Evolutionary conservation across 495 filamentous ascomycete species (phyloP).

Genomic region (Penicillium coprophilum): DNA sequence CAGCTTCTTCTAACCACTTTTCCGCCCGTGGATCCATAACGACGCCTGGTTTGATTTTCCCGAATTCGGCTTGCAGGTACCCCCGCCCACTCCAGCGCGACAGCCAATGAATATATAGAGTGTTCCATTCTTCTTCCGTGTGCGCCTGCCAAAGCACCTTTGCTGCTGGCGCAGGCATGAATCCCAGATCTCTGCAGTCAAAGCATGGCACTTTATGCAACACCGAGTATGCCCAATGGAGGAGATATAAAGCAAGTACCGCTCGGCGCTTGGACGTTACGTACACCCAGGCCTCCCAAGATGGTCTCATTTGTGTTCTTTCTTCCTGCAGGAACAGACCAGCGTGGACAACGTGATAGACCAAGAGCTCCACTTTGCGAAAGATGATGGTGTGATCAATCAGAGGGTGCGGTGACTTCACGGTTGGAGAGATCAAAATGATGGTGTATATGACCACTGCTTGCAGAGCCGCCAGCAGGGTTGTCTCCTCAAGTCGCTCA

Average conservation of each 20-base stretch:
- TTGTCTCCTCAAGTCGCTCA: constrained; percentile 30
- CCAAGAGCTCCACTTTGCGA: constrained; percentile 26
- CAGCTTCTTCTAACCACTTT: constrained; percentile 39
- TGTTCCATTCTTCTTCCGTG: constrained; percentile 36
- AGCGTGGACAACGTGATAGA: constrained; percentile 28
- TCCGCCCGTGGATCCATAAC: constrained; percentile 30
- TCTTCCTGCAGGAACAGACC: constrained; percentile 40
- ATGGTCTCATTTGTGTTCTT: constrained; percentile 26
- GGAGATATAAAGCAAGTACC: constrained; percentile 28
- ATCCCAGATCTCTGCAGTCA: constrained; percentile 38
- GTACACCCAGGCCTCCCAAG: constrained; percentile 39
- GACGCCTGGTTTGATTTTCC: constrained; percentile 20
- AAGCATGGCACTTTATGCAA: constrained; percentile 33
- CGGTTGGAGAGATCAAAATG: constrained; percentile 37
- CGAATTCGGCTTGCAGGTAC: constrained; percentile 40
- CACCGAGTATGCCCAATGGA: constrained; percentile 43
- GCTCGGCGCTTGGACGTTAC: constrained; percentile 33
- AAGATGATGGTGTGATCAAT: constrained; percentile 25
- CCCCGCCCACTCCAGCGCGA: constrained; percentile 35
- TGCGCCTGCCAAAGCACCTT: constrained; percentile 44
- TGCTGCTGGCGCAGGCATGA: constrained; percentile 36
- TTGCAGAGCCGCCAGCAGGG: constrained; percentile 36
- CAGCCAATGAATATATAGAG: constrained; percentile 36
- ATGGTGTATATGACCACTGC: constrained; percentile 39
- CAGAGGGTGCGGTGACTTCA: not conserved